Evolutionary conservation across 2,329 filamentous ascomycete genomes (phyloP), one percentile per base, ranked within the genome.

Genomic region (Exophiala phaeomuriformis): DNA sequence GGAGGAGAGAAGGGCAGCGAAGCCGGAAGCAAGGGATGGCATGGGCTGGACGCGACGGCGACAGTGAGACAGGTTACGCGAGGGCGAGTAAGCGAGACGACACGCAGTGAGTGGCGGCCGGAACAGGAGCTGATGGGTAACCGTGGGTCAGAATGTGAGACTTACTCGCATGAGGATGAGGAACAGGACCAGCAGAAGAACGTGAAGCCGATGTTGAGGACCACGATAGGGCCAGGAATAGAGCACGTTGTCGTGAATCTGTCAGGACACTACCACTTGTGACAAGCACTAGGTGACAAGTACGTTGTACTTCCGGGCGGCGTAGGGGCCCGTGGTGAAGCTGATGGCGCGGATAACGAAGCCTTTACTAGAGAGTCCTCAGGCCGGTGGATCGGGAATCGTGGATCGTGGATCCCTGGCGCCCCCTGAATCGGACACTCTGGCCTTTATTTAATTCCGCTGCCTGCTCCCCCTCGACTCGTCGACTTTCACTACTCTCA

Each of bases 371-470:
- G 19, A 19, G 19, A 19, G 19, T 19, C 19, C 19, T 19, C 19
- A 19, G 19, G 19, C 19, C 19, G 19, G 19, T 19, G 19, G 19
- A 19, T 19, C 19, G 19, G 19, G 19, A 19, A 19, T 19, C 19
- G 19, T 19, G 19, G 19, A 19, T 19, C 19, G 42, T 45, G 30
- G 42, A 45, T 45, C 28, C 42, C 32, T 30, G 42, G 44, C 19
- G 32, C 47, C 50, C 42, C 49, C 51, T 45, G 55, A 41, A 46
- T 55, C 48, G 42, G 48, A 59, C 53, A 56, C 53, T 45, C 48
- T 59, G 57, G 51, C 57, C 57, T 59, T 48, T 59, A 59, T 59
- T 57, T 59, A 53, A 51, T 52, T 55, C 43, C 40, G 45, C 42
- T 57, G 57, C 57, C 54, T 59, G 57, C 51, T 49, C 57, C 12